Conservation (phyloP, 768 basidiomycete species). For the Rhodotorula sphaerocarpa region DNA sequence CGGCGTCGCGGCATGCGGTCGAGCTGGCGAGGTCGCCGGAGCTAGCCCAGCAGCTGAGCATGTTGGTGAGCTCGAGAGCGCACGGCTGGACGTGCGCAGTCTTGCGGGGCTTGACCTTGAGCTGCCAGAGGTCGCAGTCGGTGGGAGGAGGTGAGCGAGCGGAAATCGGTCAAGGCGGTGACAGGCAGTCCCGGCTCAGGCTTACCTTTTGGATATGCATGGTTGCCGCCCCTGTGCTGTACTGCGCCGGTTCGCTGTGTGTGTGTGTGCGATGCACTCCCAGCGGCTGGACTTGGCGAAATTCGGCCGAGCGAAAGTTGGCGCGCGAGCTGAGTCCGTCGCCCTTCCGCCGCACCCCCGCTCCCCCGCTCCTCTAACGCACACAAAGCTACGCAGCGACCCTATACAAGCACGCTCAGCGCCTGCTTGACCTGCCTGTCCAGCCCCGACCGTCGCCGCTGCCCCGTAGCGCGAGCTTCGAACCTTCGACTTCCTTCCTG, state of each 20-base stretch:
- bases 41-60: constrained; percentile 84
- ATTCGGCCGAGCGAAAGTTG: too few species aligned
- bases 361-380: too few species aligned
- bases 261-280: constrained; percentile 28
- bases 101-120: constrained; percentile 34
- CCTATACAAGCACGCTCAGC: too few species aligned
- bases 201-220: constrained; percentile 33
- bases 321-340: too few species aligned
- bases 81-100: constrained; percentile 48
- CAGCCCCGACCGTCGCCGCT: too few species aligned
- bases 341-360: too few species aligned
- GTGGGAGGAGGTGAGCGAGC: neutral
- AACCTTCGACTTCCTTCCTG: too few species aligned
- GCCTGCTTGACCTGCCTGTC: too few species aligned
- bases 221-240: neutral
- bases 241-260: constrained; percentile 13
- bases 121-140: neutral
- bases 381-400: too few species aligned
- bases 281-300: too few species aligned
- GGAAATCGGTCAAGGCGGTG: neutral
- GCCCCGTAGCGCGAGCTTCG: too few species aligned
- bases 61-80: constrained; percentile 59
- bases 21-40: constrained; percentile 56
- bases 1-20: constrained; percentile 53
- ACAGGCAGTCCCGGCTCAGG: neutral